A percentile compares a stretch with the other conserved stretches of the same genome.
These are phyloP conservation scores for Penicillium odoratum DNA, from an alignment of 495 filamentous ascomycete species.

Conservation along the genomic window DNA sequence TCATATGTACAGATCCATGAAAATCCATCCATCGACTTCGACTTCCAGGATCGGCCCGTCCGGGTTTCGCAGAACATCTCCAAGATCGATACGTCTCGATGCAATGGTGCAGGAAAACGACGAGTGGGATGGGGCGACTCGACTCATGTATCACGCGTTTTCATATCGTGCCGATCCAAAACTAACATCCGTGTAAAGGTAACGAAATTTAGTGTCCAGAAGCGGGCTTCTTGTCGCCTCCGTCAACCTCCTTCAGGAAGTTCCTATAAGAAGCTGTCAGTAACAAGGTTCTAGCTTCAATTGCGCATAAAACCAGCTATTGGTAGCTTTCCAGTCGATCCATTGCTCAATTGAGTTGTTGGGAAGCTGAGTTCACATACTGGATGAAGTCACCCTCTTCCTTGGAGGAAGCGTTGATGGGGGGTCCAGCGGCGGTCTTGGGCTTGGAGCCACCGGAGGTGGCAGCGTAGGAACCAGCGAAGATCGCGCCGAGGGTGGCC, in stretches of 20 bases:
- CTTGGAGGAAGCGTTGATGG: conserved; percentile 82
- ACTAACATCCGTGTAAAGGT: conserved; percentile 17
- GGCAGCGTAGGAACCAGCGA: conserved; percentile 55
- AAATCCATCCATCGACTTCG: conserved; percentile 20
- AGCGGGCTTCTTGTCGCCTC: conserved; percentile 62
- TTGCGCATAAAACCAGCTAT: not conserved
- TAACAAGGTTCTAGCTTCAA: not conserved
- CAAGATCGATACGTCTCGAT: conserved; percentile 10
- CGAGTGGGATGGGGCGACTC: conserved; percentile 18
- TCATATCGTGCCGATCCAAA: conserved; percentile 21
- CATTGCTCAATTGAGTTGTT: not conserved
- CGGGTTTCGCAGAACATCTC: conserved; percentile 14
- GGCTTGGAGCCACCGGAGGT: conserved; percentile 65
- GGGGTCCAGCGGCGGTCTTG: conserved; percentile 60
- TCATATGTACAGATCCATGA: conserved; percentile 46
- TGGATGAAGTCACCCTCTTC: conserved; percentile 98
- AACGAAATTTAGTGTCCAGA: conserved; percentile 53
- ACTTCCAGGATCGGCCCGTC: conserved; percentile 15
- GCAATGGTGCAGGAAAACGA: conserved; percentile 15
- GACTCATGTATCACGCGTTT: conserved; percentile 19
- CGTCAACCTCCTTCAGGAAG: conserved; percentile 73
- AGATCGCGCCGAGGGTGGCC: conserved; percentile 67
- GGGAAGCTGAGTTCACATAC: conserved; percentile 52
- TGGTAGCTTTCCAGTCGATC: not conserved
- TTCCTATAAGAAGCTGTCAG: conserved; percentile 53